A percentile compares a stretch with the other conserved stretches of the same genome.
Conservation (phyloP, 2,329 filamentous ascomycete species). For the Periglandula ipomoeae region DNA sequence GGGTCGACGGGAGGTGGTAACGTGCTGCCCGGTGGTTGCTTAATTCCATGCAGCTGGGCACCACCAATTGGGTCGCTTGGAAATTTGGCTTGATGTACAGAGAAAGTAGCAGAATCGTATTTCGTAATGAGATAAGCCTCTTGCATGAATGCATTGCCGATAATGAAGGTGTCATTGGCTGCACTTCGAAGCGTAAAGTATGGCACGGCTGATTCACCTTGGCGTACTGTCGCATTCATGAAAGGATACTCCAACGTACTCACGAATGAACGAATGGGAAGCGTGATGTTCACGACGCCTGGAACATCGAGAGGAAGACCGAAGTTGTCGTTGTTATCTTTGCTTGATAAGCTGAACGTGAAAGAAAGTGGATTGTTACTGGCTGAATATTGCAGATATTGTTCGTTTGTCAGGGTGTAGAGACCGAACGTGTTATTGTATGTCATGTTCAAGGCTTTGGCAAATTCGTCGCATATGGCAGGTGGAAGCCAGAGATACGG, state of each 20-base stretch:
- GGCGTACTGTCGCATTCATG: conserved; percentile 31
- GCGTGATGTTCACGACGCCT: conserved; percentile 47
- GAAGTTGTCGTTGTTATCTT: conserved; percentile 43
- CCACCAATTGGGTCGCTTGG: conserved; percentile 32
- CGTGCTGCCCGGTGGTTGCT: conserved; percentile 34
- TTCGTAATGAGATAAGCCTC: conserved; percentile 53
- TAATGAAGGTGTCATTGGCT: conserved; percentile 42
- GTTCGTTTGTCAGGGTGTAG: conserved; percentile 53
- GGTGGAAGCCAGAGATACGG: conserved; percentile 56
- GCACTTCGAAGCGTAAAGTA: conserved; percentile 60
- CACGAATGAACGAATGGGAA: conserved; percentile 42
- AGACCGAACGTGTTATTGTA: conserved; percentile 56
- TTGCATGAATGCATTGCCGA: conserved; percentile 62
- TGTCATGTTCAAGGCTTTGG: conserved; percentile 51
- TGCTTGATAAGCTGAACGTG: conserved; percentile 47
- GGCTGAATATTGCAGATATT: conserved; percentile 37
- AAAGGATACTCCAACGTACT: conserved; percentile 42
- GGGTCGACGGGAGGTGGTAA: conserved; percentile 30
- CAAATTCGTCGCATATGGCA: conserved; percentile 54
- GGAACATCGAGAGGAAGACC: conserved; percentile 37
- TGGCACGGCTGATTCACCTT: conserved; percentile 35
- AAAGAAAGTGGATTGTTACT: conserved; percentile 37
- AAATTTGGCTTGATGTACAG: conserved; percentile 46
- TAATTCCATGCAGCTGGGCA: conserved; percentile 32
- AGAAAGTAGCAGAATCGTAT: conserved; percentile 45